These are phyloP conservation scores for Pseudogymnoascus sp. DNA, from an alignment of 2,329 filamentous ascomycete genomes.

Conservation along the genomic window DNA sequence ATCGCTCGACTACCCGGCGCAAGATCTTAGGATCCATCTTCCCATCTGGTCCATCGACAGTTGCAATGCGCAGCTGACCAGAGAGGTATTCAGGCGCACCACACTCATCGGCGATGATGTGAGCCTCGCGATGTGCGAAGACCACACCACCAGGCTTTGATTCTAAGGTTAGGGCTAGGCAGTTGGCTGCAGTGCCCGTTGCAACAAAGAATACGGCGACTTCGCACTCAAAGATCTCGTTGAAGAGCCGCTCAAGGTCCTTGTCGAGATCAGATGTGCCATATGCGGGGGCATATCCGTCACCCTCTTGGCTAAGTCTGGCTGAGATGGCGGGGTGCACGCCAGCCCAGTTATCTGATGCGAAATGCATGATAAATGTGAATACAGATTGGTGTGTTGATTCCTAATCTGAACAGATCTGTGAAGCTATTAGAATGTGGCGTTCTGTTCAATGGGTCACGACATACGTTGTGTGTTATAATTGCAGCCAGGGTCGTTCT, in stretches of 20 bases:
- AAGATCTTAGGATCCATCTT: background rate
- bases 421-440: background rate
- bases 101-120: background rate
- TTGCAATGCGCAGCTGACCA: background rate
- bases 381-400: background rate
- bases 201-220: background rate
- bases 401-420: background rate
- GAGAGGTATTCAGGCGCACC: background rate
- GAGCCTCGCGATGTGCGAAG: background rate
- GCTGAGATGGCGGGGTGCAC: background rate
- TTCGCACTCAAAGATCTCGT: background rate
- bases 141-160: background rate
- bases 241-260: background rate
- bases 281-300: background rate
- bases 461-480: background rate
- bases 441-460: background rate
- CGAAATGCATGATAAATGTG: background rate
- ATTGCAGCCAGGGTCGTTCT: background rate
- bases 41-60: background rate
- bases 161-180: background rate
- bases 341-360: background rate
- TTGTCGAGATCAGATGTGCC: background rate
- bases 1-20: background rate
- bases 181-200: background rate
- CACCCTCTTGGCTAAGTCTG: background rate